Evolutionary conservation across 2,329 filamentous ascomycete species (phyloP), one percentile per base, ranked within the genome.

Genomic region (Trichothecium roseum): DNA sequence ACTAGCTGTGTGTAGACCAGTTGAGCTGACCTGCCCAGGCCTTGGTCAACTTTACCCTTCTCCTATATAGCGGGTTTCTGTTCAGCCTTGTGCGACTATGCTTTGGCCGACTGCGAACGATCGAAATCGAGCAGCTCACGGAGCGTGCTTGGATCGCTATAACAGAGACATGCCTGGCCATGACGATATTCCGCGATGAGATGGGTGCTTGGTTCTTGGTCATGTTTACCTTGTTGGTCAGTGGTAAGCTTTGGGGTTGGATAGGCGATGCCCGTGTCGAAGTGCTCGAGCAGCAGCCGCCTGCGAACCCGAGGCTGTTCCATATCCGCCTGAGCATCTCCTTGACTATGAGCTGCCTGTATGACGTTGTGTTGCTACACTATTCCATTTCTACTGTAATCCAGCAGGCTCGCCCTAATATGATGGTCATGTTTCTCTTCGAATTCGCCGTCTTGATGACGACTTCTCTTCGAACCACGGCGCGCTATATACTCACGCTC

Each of bases 341-440:
- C 30, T 68, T 98, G 32, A 51, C 82, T 2, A 59, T 94, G 36
- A 89, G 88, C 43, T 70, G 94, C 39, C 46, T 77, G 13, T 95
- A 94, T 61, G 83, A 94, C 52, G 55, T 78, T 17, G 81, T 72
- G 54, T 78, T 98, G 61, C 76, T 95, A 44, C 72, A 71, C 33
- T 95, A 94, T 56, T 81, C 83, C 39, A 69, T 94, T 41, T 74
- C 78, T 18, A 85, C 82, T 0, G 88, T 96, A 22, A 78, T 95
- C 34, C 78, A 84, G 39, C 80, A 93, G 53, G 85, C 89, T 3
- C 73, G 83, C n/a, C 87, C 89, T 1, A 91, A 93, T 40, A 96
- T 98, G 84, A 98, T 96, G 87, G 87, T 98, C 43, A 96, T 98
- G 87, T 98, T 98, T 52, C 78, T 93, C 5, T 98, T 98, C 49